Evolutionary conservation across 306 rosid genomes (phyloP).

Genomic region (Begonia peltatifolia): DNA sequence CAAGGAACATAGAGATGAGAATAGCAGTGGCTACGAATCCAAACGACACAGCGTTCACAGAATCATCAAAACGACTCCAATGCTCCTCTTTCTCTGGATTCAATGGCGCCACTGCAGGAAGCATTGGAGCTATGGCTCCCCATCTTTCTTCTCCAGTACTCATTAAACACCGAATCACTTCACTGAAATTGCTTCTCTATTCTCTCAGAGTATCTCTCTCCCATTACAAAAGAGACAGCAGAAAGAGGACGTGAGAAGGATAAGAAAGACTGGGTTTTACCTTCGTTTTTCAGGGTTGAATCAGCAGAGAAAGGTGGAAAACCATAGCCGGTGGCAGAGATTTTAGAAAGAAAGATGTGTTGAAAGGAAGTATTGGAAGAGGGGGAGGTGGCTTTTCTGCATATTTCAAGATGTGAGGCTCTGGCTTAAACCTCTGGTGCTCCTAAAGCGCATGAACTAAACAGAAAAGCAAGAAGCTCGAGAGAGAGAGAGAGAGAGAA

Average conservation of each 20-base stretch:
- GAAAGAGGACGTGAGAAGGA: background rate
- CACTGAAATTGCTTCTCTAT: background rate
- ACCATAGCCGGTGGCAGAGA: background rate
- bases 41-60: conserved; percentile 50
- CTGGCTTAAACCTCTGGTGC: no score
- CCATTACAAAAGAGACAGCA: background rate
- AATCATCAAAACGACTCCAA: conserved; percentile 40
- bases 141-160: conserved; percentile 15
- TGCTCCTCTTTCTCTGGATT: conserved; percentile 31
- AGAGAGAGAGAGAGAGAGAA: background rate
- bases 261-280: background rate
- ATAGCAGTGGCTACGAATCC: conserved; percentile 69
- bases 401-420: no score
- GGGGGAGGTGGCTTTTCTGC: no score
- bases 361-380: background rate
- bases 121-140: conserved; percentile 17
- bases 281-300: background rate
- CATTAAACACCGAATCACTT: background rate
- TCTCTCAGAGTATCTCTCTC: background rate
- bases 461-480: background rate
- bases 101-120: conserved; percentile 27
- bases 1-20: conserved; percentile 64
- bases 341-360: background rate
- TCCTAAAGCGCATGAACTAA: background rate
- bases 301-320: background rate